Evolutionary conservation across 192 early-diverging fungal genomes (phyloP).

Genomic region (Chytriomyces sp.): DNA sequence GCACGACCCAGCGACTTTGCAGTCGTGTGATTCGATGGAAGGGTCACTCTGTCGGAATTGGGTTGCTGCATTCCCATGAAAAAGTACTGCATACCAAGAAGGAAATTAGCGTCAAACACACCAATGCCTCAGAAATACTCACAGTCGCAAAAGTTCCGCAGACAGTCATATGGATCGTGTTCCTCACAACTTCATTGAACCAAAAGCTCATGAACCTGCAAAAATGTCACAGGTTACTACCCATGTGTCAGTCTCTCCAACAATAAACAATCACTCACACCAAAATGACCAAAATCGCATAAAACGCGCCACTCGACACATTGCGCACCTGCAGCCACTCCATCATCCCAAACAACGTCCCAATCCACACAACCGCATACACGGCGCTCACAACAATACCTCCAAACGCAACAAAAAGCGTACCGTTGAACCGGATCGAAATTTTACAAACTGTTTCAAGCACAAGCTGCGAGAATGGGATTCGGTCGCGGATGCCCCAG

Average conservation of each 20-base stretch:
- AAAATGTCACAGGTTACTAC: background rate
- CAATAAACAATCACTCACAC: constrained; percentile 40
- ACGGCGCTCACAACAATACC: constrained; percentile 72
- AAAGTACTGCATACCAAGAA: constrained; percentile 55
- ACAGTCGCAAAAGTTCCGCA: constrained; percentile 77
- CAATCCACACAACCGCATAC: constrained; percentile 69
- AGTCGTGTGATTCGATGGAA: constrained; percentile 60
- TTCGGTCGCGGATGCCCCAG: constrained; percentile 49
- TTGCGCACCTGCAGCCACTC: constrained; percentile 56
- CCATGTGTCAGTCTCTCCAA: background rate
- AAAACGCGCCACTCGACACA: constrained; percentile 34
- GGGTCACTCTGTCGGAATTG: constrained; percentile 60
- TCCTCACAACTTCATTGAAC: constrained; percentile 69
- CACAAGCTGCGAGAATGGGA: constrained; percentile 64
- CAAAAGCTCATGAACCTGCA: constrained; percentile 73
- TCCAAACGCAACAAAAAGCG: constrained; percentile 76
- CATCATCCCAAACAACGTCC: constrained; percentile 73
- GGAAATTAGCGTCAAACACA: background rate
- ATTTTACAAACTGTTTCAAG: constrained; percentile 81
- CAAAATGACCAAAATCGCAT: constrained; percentile 26
- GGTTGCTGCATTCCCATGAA: constrained; percentile 63
- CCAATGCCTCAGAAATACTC: background rate
- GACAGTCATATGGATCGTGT: constrained; percentile 78
- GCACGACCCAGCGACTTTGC: constrained; percentile 72
- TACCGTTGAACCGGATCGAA: constrained; percentile 78